Evolutionary conservation across 306 rosid species (phyloP).

Genomic region (Sindora glabra): DNA sequence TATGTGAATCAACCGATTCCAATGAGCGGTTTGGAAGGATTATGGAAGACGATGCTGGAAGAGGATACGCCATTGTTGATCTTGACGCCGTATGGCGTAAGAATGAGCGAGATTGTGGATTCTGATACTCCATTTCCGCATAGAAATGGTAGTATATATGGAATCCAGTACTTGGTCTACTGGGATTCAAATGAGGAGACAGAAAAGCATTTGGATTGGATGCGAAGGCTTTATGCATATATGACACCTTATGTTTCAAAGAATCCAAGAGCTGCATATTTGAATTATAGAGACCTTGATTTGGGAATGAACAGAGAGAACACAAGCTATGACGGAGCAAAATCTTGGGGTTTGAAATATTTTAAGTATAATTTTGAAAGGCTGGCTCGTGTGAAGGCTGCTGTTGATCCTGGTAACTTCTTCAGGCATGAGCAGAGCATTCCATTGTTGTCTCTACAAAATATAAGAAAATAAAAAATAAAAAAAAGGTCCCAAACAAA

Average conservation of each 20-base stretch:
- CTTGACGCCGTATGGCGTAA: slow-evolving; percentile 37
- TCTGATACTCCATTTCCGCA: slow-evolving; percentile 35
- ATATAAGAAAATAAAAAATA: too few relatives aligned
- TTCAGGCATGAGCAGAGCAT: slow-evolving; percentile 28
- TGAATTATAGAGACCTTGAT: slow-evolving; percentile 54
- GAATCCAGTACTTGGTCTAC: slow-evolving; percentile 37
- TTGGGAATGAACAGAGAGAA: slow-evolving; percentile 21
- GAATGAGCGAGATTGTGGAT: slow-evolving; percentile 29
- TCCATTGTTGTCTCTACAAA: neutral
- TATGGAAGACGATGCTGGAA: neutral
- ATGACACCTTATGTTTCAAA: slow-evolving; percentile 45
- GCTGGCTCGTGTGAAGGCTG: slow-evolving; percentile 12
- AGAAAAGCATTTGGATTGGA: slow-evolving; percentile 32
- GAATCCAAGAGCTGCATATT: slow-evolving; percentile 45
- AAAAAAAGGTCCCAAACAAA: too few relatives aligned
- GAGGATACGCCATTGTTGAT: slow-evolving; percentile 1
- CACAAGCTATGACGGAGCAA: slow-evolving; percentile 1
- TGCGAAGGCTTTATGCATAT: slow-evolving; percentile 25
- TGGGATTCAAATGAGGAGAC: slow-evolving; percentile 34
- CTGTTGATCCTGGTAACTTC: slow-evolving; percentile 18
- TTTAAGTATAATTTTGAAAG: slow-evolving; percentile 23
- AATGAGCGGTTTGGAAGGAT: neutral
- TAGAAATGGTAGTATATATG: slow-evolving; percentile 25
- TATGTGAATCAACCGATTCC: slow-evolving; percentile 18
- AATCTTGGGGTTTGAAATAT: slow-evolving; percentile 20